These are phyloP conservation scores for Mycothermus thermophilus DNA, from an alignment of 495 filamentous ascomycete species.

Conservation along the genomic window DNA sequence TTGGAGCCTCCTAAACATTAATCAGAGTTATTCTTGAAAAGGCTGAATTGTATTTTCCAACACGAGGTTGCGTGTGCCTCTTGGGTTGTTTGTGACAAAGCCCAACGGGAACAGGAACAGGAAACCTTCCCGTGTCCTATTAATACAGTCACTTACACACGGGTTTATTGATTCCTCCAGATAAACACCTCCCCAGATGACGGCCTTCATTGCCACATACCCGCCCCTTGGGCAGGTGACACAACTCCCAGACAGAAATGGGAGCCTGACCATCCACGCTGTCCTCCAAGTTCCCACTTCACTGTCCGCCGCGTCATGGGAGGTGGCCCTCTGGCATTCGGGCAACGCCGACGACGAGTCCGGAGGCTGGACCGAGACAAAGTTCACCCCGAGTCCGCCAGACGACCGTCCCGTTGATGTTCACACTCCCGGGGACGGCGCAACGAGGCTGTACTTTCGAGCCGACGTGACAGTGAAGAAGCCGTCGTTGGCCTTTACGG, in stretches of 20 bases:
- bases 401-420: slow-evolving; percentile 21
- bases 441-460: slow-evolving; percentile 32
- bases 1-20: too few species aligned
- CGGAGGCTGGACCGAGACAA: slow-evolving; percentile 34
- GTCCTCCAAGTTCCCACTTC: slow-evolving; percentile 52
- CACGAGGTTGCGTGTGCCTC: too few species aligned
- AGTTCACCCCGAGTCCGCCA: slow-evolving; percentile 27
- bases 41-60: too few species aligned
- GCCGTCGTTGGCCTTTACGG: slow-evolving; percentile 49
- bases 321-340: slow-evolving; percentile 68
- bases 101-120: too few species aligned
- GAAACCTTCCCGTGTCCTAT: too few species aligned
- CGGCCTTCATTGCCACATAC: slow-evolving; percentile 28
- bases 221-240: slow-evolving; percentile 62
- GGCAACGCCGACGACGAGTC: slow-evolving; percentile 17
- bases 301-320: slow-evolving; percentile 46
- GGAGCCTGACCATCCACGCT: slow-evolving; percentile 48
- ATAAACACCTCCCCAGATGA: too few species aligned
- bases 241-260: slow-evolving; percentile 34
- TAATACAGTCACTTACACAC: too few species aligned
- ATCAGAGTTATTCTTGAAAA: too few species aligned
- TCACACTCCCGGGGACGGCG: slow-evolving; percentile 19
- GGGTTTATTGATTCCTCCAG: too few species aligned
- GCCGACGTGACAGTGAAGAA: slow-evolving; percentile 26
- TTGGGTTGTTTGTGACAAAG: too few species aligned